Percentiles rank a stretch among this genome's conserved stretches.
Evolutionary conservation across 2,329 filamentous ascomycete species (phyloP).

Genomic region (Colletotrichum theobromicola): DNA sequence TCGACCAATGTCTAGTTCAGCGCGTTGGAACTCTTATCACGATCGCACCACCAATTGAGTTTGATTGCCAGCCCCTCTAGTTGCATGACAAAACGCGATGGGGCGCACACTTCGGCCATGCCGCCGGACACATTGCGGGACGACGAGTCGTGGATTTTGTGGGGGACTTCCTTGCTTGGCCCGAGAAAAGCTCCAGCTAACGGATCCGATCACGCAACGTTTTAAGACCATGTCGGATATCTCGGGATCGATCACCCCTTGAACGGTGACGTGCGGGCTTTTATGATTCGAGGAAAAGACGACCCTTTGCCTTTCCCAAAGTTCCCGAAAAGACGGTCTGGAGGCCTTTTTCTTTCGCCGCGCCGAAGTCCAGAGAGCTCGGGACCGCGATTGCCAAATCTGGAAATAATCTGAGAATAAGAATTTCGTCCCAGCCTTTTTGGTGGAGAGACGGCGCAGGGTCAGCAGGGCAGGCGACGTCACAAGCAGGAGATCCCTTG

Average conservation of each 20-base stretch:
- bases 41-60: not conserved
- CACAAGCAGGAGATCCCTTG: not conserved
- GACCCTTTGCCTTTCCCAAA: not conserved
- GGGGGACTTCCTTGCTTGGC: not conserved
- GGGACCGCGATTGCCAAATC: not conserved
- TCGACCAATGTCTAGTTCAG: not conserved
- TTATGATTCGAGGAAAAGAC: not conserved
- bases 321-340: not conserved
- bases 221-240: not conserved
- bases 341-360: not conserved
- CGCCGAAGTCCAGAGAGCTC: not conserved
- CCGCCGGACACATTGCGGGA: not conserved
- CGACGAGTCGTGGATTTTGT: not conserved
- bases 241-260: not conserved
- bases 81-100: not conserved
- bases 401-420: not conserved
- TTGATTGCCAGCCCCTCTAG: not conserved
- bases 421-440: not conserved
- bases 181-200: not conserved
- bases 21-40: not conserved
- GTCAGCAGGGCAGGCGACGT: not conserved
- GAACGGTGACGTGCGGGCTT: not conserved
- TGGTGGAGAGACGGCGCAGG: not conserved
- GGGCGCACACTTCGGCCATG: not conserved
- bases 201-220: conserved; percentile 7